Percentiles rank a stretch among this genome's conserved stretches.
These are phyloP conservation scores for Aristolochia californica DNA, from an alignment of 164 flowering plant genomes.

Conservation along the genomic window DNA sequence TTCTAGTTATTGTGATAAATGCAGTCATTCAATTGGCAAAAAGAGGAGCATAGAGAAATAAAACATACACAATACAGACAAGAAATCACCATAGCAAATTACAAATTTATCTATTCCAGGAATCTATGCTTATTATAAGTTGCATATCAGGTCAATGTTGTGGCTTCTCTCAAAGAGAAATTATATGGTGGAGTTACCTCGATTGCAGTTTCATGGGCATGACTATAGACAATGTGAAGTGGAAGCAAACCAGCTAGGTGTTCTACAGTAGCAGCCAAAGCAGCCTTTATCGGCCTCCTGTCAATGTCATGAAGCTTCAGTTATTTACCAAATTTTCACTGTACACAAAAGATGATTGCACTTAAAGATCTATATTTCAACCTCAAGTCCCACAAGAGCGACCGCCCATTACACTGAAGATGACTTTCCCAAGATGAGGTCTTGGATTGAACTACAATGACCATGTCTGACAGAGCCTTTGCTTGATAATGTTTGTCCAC, in stretches of 20 bases:
- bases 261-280: slow-evolving; percentile 81
- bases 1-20: too few relatives aligned
- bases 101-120: too few relatives aligned
- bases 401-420: slow-evolving; percentile 88
- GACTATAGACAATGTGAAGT: slow-evolving; percentile 89
- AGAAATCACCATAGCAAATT: too few relatives aligned
- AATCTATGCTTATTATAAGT: too few relatives aligned
- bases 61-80: too few relatives aligned
- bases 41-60: too few relatives aligned
- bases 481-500: slow-evolving; percentile 97
- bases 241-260: slow-evolving; percentile 97
- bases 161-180: too few relatives aligned
- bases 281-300: slow-evolving; percentile 96
- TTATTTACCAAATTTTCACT: too few relatives aligned
- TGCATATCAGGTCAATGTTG: too few relatives aligned
- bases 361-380: slow-evolving; percentile 6
- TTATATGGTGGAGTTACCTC: slow-evolving; percentile 47
- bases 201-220: slow-evolving; percentile 88
- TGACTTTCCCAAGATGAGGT: slow-evolving; percentile 91
- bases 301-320: slow-evolving; percentile 4
- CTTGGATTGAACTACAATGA: slow-evolving; percentile 89
- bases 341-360: too few relatives aligned
- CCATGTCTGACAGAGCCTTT: slow-evolving; percentile 94
- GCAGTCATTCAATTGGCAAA: too few relatives aligned
- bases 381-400: slow-evolving; percentile 92